Percentiles rank a stretch among this genome's conserved stretches.
Evolutionary conservation across 768 basidiomycete genomes (phyloP).

Genomic region (Tulasnella sp.): DNA sequence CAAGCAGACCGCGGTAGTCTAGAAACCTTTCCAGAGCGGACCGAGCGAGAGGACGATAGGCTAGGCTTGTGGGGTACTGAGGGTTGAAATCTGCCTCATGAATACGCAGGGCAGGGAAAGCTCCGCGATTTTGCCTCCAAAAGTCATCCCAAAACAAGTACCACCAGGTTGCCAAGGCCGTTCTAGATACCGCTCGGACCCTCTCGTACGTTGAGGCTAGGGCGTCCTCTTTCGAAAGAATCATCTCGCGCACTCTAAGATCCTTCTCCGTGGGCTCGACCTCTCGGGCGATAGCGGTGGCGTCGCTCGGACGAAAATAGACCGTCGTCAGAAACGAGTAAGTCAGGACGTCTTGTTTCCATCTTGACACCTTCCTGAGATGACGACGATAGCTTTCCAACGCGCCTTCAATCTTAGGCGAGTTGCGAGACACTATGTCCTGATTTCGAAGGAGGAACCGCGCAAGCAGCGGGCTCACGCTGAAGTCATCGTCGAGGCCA

Average conservation of each 20-base stretch:
- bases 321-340: slow-evolving; percentile 66
- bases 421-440: slow-evolving; percentile 51
- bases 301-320: slow-evolving; percentile 59
- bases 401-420: slow-evolving; percentile 52
- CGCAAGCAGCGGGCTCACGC: slow-evolving; percentile 64
- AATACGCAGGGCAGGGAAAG: slow-evolving; percentile 54
- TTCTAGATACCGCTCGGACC: slow-evolving; percentile 53
- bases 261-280: slow-evolving; percentile 58
- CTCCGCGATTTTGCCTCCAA: slow-evolving; percentile 69
- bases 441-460: slow-evolving; percentile 65
- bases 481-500: slow-evolving; percentile 67
- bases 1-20: slow-evolving; percentile 60
- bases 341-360: slow-evolving; percentile 59
- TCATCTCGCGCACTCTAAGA: slow-evolving; percentile 56
- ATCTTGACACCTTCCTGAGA: slow-evolving; percentile 53
- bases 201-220: slow-evolving; percentile 60
- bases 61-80: slow-evolving; percentile 69
- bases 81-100: slow-evolving; percentile 70
- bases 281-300: slow-evolving; percentile 51
- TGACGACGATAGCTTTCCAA: slow-evolving; percentile 58
- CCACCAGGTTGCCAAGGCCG: slow-evolving; percentile 69
- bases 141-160: slow-evolving; percentile 81
- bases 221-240: slow-evolving; percentile 51
- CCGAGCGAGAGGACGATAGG: slow-evolving; percentile 69
- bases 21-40: slow-evolving; percentile 67